Percentiles rank a stretch among this genome's conserved stretches.
These are phyloP conservation scores for Penicillium glabrum DNA, from an alignment of 2,329 filamentous ascomycete species.

Conservation along the genomic window DNA sequence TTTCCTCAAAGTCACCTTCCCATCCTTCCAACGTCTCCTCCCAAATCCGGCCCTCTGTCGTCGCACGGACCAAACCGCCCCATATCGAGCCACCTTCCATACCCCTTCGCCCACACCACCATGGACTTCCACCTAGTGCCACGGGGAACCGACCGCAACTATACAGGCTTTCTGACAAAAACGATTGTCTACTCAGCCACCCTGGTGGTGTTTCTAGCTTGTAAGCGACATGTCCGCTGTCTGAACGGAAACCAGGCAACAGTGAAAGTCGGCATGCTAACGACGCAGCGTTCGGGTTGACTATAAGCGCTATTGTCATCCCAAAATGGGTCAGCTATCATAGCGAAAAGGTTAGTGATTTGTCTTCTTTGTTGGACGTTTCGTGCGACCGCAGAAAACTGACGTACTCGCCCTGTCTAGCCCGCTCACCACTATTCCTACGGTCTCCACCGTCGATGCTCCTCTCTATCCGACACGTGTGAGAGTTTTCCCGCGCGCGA, in stretches of 20 bases:
- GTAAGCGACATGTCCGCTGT: slow-evolving; percentile 27
- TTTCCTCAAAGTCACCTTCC: neutral
- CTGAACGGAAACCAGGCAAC: neutral
- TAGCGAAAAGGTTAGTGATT: slow-evolving; percentile 39
- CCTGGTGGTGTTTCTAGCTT: slow-evolving; percentile 45
- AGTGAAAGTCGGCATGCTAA: neutral
- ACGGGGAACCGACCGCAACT: slow-evolving; percentile 44
- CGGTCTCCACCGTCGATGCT: slow-evolving; percentile 81
- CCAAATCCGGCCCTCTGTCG: neutral
- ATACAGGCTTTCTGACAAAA: slow-evolving; percentile 50
- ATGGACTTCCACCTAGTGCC: slow-evolving; percentile 48
- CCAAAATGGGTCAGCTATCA: slow-evolving; percentile 51
- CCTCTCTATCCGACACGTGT: slow-evolving; percentile 59
- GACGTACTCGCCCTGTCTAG: slow-evolving; percentile 13
- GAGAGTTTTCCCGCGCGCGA: slow-evolving; percentile 64
- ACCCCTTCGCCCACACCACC: neutral
- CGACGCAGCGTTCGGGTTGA: slow-evolving; percentile 43
- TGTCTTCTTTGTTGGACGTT: neutral
- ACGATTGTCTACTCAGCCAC: slow-evolving; percentile 49
- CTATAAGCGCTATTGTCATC: slow-evolving; percentile 47
- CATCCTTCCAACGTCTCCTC: neutral
- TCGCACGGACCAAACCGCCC: slow-evolving; percentile 11
- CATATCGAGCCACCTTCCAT: neutral
- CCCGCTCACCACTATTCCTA: slow-evolving; percentile 63
- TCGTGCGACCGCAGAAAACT: neutral